These are phyloP conservation scores for Abrus pulchellus DNA, from an alignment of 306 rosid genomes.

Conservation along the genomic window DNA sequence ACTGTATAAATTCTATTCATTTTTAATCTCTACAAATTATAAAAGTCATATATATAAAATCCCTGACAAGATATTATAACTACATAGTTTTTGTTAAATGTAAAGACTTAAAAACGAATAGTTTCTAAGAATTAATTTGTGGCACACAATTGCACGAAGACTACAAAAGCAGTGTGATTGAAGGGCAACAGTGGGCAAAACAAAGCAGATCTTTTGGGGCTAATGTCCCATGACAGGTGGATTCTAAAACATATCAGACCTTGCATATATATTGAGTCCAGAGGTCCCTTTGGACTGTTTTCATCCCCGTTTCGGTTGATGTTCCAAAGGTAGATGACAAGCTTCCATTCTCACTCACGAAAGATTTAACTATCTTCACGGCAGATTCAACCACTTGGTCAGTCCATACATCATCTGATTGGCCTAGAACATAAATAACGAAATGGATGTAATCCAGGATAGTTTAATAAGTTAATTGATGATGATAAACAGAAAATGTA, in stretches of 20 bases:
- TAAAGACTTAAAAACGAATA: neutral
- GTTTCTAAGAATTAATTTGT: neutral
- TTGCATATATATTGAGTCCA: constrained; percentile 91
- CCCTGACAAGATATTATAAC: no score
- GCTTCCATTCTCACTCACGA: constrained; percentile 57
- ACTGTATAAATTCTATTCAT: no score
- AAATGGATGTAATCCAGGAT: constrained; percentile 8
- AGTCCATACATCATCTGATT: constrained; percentile 72
- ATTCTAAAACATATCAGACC: constrained; percentile 58
- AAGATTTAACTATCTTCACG: constrained; percentile 58
- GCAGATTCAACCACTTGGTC: constrained; percentile 74
- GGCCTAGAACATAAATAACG: constrained; percentile 58
- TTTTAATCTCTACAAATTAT: no score
- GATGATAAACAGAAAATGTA: neutral
- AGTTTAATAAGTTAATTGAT: neutral
- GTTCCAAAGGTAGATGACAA: constrained; percentile 42
- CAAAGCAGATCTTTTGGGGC: constrained; percentile 1
- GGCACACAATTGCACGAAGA: constrained; percentile 26
- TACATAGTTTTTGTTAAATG: no score
- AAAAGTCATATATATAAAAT: no score
- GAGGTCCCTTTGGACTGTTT: constrained; percentile 70
- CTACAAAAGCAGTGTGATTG: neutral
- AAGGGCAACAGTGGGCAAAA: neutral
- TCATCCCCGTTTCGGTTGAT: constrained; percentile 48
- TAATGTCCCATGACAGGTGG: neutral